Percentiles rank a stretch among this genome's conserved stretches.
Conservation (phyloP, 768 basidiomycete species). For the Serendipita sp. region DNA sequence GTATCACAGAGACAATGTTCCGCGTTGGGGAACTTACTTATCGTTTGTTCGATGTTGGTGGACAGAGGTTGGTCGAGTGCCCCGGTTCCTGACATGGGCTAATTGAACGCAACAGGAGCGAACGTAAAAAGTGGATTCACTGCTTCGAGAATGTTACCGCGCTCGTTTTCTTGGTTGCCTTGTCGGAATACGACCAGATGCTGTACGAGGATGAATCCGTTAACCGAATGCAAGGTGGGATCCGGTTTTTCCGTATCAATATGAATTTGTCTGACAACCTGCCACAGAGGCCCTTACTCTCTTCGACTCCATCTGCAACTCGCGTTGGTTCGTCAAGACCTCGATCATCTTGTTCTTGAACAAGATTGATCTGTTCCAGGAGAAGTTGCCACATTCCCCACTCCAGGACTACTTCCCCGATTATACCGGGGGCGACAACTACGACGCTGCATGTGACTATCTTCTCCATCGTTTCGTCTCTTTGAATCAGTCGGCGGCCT, state of each 20-base stretch:
- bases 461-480: slow-evolving; percentile 68
- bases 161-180: slow-evolving; percentile 77
- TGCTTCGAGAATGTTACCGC: slow-evolving; percentile 93
- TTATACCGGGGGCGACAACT: slow-evolving; percentile 68
- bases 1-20: slow-evolving; percentile 32
- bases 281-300: slow-evolving; percentile 81
- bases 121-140: slow-evolving; percentile 92
- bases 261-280: neutral
- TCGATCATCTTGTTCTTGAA: slow-evolving; percentile 92
- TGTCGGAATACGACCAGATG: slow-evolving; percentile 97
- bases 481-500: slow-evolving; percentile 77
- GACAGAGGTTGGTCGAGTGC: slow-evolving; percentile 43
- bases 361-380: slow-evolving; percentile 92
- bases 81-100: neutral
- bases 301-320: slow-evolving; percentile 97
- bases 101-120: slow-evolving; percentile 16
- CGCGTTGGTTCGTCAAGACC: slow-evolving; percentile 90
- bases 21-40: slow-evolving; percentile 28
- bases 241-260: neutral
- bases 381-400: slow-evolving; percentile 77
- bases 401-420: slow-evolving; percentile 85
- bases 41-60: slow-evolving; percentile 83
- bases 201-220: slow-evolving; percentile 93
- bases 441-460: slow-evolving; percentile 82
- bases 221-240: slow-evolving; percentile 3